Conservation (phyloP, 1,284 basidiomycete genomes). For the Chalciporus piperatoides region DNA sequence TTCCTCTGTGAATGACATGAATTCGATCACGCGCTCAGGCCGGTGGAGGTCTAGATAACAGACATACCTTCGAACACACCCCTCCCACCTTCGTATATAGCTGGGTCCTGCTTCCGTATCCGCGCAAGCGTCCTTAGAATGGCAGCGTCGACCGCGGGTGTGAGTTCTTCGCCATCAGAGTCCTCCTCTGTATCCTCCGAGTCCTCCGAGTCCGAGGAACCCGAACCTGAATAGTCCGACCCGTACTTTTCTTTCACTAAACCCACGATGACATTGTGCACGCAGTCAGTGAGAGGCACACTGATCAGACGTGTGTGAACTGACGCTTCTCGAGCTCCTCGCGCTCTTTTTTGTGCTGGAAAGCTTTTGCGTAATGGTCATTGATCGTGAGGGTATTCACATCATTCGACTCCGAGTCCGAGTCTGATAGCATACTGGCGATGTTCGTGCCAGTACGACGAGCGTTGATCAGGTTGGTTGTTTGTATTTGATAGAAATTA, state of each 20-base stretch:
- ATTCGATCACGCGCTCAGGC: neutral
- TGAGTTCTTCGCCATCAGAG: conserved; percentile 94
- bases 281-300: neutral
- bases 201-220: conserved; percentile 71
- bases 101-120: conserved; percentile 82
- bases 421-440: conserved; percentile 40
- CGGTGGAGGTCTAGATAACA: neutral
- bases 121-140: conserved; percentile 88
- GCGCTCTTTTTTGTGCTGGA: conserved; percentile 74
- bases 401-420: conserved; percentile 44
- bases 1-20: conserved; percentile 52
- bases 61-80: conserved; percentile 72
- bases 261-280: neutral
- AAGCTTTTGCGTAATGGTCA: conserved; percentile 80
- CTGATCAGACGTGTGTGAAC: conserved; percentile 27
- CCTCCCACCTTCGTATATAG: conserved; percentile 71
- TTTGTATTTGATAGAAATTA: too few species aligned
- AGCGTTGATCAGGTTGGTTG: too few species aligned
- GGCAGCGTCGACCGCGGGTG: conserved; percentile 91
- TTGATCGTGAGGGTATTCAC: conserved; percentile 67
- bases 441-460: neutral
- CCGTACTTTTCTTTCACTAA: conserved; percentile 86
- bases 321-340: conserved; percentile 77
- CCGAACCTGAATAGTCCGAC: conserved; percentile 56
- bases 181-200: conserved; percentile 86